Evolutionary conservation across 352 stramenopile genomes (phyloP), one percentile per base, ranked within the genome.

Genomic region (Pythium myriotylum): DNA sequence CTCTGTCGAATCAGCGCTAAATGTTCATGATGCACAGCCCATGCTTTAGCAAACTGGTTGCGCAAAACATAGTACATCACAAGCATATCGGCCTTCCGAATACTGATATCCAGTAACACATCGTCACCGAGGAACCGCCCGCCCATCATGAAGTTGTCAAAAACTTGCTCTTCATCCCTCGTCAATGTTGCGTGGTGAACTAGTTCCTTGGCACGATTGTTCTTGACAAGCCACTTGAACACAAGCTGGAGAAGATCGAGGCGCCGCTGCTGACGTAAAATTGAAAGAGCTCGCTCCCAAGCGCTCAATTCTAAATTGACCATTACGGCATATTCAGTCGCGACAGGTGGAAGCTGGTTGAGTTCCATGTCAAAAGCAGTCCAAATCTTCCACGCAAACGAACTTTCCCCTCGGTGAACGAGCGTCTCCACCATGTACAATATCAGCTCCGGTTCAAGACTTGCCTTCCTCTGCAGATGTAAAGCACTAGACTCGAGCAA

Each of bases 351-450:
- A 7, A 77, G 70, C n/a, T 76, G 49, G 12, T 65, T 56, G 17
- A 92, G 58, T 29, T 90, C 74, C 16, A 92, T 70, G 6, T 81
- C 81, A 54, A 92, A 94, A 6, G 79, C 84, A 32, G 82, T 91
- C 85, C 82, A 92, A n/a, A 94, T 79, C 65, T 94, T 91, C 85
- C 85, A 94, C 22, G 82, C 85, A 22, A 92, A 76, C 23, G 87
- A 63, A 60, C 78, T 88, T 54, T 91, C 81, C 32, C 81, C 79
- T 8, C 82, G 76, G 48, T 94, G 82, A 20, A 92, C 81, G 45
- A 94, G 67, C 13, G 84, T 92, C 59, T 94, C 82, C 4, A 91
- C 68, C 58, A 94, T 72, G 61, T 90, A 80, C 54, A 91, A 53
- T 43, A 94, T 90, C 41, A 92, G 43, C 35, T 89, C 72, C 10